Evolutionary conservation across 2,329 filamentous ascomycete species (phyloP).

Genomic region (Seiridium cupressi): DNA sequence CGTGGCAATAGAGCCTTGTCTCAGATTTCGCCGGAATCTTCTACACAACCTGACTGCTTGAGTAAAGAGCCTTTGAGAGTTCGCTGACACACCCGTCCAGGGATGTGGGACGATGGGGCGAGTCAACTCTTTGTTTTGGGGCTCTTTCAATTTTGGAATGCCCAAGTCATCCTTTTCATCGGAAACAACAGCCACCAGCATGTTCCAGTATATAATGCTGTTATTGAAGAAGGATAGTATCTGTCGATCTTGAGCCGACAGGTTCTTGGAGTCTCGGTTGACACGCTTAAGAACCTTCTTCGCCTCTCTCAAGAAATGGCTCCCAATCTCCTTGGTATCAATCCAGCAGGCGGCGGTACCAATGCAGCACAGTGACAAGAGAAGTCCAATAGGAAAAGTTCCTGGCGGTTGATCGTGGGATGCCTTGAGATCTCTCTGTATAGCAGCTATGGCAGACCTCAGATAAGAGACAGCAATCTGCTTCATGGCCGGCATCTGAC

Average conservation of each 20-base stretch:
- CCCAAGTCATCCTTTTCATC: conserved; percentile 24
- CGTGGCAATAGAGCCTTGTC: conserved; percentile 17
- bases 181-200: conserved; percentile 35
- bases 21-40: conserved; percentile 26
- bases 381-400: conserved; percentile 29
- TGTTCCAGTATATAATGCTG: conserved; percentile 37
- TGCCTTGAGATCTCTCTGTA: conserved; percentile 31
- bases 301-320: conserved; percentile 29
- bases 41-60: conserved; percentile 34
- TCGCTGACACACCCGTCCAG: conserved; percentile 36
- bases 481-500: conserved; percentile 31
- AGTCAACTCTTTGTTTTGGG: neutral
- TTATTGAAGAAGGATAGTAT: conserved; percentile 36
- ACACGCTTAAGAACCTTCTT: conserved; percentile 12
- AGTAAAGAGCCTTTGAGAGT: conserved; percentile 29
- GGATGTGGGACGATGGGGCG: conserved; percentile 26
- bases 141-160: conserved; percentile 6
- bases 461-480: conserved; percentile 32
- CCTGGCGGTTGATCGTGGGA: conserved; percentile 15
- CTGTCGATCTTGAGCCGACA: conserved; percentile 21
- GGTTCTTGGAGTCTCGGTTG: conserved; percentile 6
- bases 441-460: conserved; percentile 28
- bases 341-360: conserved; percentile 40
- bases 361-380: conserved; percentile 37
- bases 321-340: conserved; percentile 29